Percentiles rank a stretch among this genome's conserved stretches.
Evolutionary conservation across 1,139 yeast genomes (phyloP).

Genomic region (Geotrichum phurueaensis): DNA sequence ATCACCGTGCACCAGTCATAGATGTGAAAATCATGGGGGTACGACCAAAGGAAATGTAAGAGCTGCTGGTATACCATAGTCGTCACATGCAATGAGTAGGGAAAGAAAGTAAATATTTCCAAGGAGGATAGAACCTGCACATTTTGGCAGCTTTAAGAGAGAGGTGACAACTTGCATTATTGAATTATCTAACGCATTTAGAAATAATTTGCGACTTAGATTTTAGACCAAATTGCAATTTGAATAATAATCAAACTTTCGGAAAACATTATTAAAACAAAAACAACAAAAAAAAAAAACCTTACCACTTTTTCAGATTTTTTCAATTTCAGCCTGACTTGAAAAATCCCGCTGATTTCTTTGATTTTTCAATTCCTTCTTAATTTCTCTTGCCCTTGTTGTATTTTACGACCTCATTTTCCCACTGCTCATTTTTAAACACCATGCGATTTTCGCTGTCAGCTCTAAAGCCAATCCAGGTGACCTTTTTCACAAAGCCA

Average conservation of each 20-base stretch:
- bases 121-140: background rate
- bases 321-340: too few relatives aligned
- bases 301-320: too few relatives aligned
- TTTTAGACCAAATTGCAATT: too few relatives aligned
- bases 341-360: too few relatives aligned
- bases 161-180: too few relatives aligned
- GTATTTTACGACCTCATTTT: background rate
- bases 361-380: too few relatives aligned
- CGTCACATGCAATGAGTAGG: background rate
- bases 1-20: conserved; percentile 11
- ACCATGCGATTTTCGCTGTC: background rate
- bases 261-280: too few relatives aligned
- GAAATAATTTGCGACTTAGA: background rate
- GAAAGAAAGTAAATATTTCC: background rate
- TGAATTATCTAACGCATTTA: background rate
- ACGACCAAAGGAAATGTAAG: background rate
- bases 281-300: too few relatives aligned
- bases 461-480: background rate
- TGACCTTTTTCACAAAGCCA: conserved; percentile 67
- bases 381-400: background rate
- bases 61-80: background rate
- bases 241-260: too few relatives aligned
- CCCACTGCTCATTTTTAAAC: background rate
- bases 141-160: background rate
- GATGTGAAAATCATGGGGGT: background rate